Percentiles rank a stretch among this genome's conserved stretches.
Evolutionary conservation across 2,329 filamentous ascomycete species (phyloP).

Genomic region (Aspergillus pseudoglaucus): DNA sequence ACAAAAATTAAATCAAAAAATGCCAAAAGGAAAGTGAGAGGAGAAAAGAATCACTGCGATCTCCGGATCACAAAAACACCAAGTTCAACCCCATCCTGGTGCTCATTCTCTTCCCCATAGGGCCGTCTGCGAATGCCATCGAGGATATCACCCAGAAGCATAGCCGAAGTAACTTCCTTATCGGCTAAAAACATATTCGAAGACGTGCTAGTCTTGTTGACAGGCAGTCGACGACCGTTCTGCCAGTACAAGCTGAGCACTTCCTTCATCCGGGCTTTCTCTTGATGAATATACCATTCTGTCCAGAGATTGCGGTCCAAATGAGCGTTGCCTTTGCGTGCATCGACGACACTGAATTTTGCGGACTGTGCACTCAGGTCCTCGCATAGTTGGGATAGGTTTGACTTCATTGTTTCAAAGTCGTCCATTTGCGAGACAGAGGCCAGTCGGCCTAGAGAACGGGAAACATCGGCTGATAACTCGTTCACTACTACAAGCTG

Average conservation of each 20-base stretch:
- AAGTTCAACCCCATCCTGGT: conserved; percentile 40
- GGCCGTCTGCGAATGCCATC: conserved; percentile 50
- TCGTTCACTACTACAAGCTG: conserved; percentile 54
- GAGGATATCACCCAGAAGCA: conserved; percentile 53
- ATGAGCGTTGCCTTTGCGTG: conserved; percentile 45
- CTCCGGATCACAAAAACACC: conserved; percentile 46
- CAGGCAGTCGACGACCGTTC: conserved; percentile 29
- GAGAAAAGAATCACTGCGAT: conserved; percentile 21
- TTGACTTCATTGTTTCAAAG: conserved; percentile 45
- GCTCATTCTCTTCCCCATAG: conserved; percentile 40
- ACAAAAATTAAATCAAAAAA: background rate
- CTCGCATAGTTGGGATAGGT: conserved; percentile 35
- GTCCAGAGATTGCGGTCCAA: conserved; percentile 52
- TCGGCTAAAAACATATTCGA: conserved; percentile 23
- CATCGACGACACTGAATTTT: conserved; percentile 43
- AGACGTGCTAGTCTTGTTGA: conserved; percentile 16
- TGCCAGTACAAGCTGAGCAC: conserved; percentile 39
- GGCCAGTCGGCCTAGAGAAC: conserved; percentile 48
- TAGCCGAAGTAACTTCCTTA: conserved; percentile 47
- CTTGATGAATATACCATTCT: conserved; percentile 61
- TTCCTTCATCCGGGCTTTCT: conserved; percentile 53
- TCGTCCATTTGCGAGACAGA: conserved; percentile 50
- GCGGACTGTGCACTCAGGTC: conserved; percentile 31
- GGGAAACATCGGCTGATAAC: conserved; percentile 51
- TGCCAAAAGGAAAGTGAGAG: conserved; percentile 1